A percentile compares a stretch with the other conserved stretches of the same genome.
phyloP scores from a whole-genome alignment of 2,329 filamentous ascomycete genomes.

The Aspergillus pseudoterreus region DNA sequence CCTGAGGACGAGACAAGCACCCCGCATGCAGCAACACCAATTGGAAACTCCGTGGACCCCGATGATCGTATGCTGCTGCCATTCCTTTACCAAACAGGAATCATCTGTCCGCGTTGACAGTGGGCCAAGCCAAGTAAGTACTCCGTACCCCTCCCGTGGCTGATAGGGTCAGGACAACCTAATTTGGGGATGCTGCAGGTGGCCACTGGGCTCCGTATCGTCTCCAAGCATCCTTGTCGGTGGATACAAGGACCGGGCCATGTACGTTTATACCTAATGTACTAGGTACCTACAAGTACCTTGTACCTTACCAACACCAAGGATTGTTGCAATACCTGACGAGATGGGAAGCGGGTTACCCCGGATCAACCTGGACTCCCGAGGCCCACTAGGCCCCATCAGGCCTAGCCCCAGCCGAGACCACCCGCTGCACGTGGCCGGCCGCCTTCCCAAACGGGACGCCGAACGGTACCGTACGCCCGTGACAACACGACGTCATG shows the following conservation, averaged over 20 bases:
- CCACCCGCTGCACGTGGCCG: neutral
- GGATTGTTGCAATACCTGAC: too few relatives aligned
- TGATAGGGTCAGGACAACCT: neutral
- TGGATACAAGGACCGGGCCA: too few relatives aligned
- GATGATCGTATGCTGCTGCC: neutral
- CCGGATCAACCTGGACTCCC: neutral
- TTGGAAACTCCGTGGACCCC: neutral
- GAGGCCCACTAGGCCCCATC: neutral
- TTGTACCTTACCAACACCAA: too few relatives aligned
- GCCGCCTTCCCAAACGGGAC: neutral
- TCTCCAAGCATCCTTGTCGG: too few relatives aligned
- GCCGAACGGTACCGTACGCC: neutral
- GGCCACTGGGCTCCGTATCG: neutral
- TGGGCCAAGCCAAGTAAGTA: neutral
- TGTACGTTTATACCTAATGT: too few relatives aligned
- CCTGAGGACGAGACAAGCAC: neutral
- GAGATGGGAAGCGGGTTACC: neutral
- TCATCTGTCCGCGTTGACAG: neutral
- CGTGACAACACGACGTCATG: neutral
- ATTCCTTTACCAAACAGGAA: neutral
- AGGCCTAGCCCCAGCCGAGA: neutral
- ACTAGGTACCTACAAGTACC: too few relatives aligned
- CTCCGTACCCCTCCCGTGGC: neutral
- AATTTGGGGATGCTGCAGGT: neutral
- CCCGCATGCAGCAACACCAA: neutral